phyloP scores from a whole-genome alignment of 345 rosid species.

The Camelina neglecta region DNA sequence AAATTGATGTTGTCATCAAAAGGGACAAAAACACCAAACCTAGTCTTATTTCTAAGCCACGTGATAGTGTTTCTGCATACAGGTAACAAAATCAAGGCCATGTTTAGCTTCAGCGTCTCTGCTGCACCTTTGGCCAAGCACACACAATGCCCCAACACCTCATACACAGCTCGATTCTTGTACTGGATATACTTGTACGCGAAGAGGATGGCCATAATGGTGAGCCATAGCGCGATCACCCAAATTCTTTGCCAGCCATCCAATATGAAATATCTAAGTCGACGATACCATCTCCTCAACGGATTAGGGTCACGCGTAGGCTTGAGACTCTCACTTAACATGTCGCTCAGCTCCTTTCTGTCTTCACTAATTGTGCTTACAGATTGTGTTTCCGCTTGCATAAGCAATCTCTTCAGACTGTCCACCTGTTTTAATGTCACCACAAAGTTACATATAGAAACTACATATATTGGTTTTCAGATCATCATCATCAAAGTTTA shows the following conservation, averaged over 20 bases:
- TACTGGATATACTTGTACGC: constrained; percentile 63
- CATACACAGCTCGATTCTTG: constrained; percentile 51
- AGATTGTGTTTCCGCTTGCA: constrained; percentile 49
- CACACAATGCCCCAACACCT: constrained; percentile 65
- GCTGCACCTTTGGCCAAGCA: constrained; percentile 81
- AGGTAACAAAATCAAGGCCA: constrained; percentile 72
- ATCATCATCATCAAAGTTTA: constrained; percentile 33
- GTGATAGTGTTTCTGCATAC: constrained; percentile 78
- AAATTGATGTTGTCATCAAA: constrained; percentile 79
- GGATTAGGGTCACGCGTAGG: constrained; percentile 63
- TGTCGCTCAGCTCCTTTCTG: constrained; percentile 60
- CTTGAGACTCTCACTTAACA: constrained; percentile 69
- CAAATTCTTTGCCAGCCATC: constrained; percentile 78
- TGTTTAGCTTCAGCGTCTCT: constrained; percentile 68
- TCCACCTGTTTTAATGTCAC: constrained; percentile 51
- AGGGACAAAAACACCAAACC: constrained; percentile 61
- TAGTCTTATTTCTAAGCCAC: constrained; percentile 73
- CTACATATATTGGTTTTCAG: not conserved
- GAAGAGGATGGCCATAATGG: constrained; percentile 57
- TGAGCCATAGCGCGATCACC: constrained; percentile 65
- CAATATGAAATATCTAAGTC: constrained; percentile 50
- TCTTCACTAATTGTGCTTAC: constrained; percentile 49
- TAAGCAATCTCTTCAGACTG: constrained; percentile 57
- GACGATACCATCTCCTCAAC: constrained; percentile 44
- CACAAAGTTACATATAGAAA: constrained; percentile 8